Evolutionary conservation across 257 asterid species (phyloP).

Genomic region (Sherardia arvensis): DNA sequence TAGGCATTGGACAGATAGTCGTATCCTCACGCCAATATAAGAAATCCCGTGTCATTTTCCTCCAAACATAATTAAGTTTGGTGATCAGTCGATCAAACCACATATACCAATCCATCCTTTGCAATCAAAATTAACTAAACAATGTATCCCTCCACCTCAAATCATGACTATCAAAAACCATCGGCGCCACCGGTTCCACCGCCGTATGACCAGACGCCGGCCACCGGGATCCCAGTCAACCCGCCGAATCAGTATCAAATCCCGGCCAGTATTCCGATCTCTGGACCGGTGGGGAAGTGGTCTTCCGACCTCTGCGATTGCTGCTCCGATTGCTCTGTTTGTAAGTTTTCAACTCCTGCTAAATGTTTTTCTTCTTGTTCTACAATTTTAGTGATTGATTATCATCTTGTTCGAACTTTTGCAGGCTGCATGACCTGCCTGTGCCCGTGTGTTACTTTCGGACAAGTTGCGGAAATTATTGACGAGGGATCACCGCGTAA

Average conservation of each 20-base stretch:
- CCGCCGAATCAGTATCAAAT: not conserved
- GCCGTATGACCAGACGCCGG: conserved; percentile 1
- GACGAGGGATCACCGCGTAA: conserved; percentile 24
- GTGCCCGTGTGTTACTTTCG: conserved; percentile 29
- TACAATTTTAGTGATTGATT: not conserved
- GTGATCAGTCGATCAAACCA: not conserved
- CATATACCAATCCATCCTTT: not conserved
- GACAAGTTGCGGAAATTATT: conserved; percentile 25
- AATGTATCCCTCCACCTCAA: conserved; percentile 10
- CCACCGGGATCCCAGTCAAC: conserved; percentile 13
- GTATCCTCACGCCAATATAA: not conserved
- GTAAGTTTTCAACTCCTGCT: conserved; percentile 16
- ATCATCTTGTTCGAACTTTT: not conserved
- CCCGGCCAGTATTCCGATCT: conserved; percentile 4
- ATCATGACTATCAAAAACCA: conserved; percentile 7
- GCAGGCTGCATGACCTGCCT: conserved; percentile 26
- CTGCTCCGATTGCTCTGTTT: conserved; percentile 23
- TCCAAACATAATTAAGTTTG: not conserved
- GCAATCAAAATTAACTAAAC: no score
- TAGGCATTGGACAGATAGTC: not conserved
- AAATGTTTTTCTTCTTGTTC: not conserved
- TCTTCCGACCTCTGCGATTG: conserved; percentile 41
- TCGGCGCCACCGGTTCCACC: conserved; percentile 13
- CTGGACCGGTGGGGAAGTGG: conserved; percentile 21
- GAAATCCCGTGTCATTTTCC: not conserved